phyloP scores from a whole-genome alignment of 345 rosid genomes.

The Ailanthus altissimus region DNA sequence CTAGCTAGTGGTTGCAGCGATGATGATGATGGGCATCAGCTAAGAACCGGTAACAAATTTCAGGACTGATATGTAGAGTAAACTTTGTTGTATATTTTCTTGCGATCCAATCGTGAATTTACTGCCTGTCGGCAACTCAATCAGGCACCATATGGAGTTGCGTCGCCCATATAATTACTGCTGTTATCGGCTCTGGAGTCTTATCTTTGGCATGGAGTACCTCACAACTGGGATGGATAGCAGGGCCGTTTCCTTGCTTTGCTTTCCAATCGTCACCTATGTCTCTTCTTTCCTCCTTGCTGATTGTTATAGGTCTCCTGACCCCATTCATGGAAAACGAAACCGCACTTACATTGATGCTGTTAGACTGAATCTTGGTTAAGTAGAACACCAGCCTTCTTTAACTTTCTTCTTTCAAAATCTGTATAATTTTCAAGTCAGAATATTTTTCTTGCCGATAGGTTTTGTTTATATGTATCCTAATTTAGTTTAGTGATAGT shows the following conservation, averaged over 20 bases:
- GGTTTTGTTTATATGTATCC: slow-evolving; percentile 4
- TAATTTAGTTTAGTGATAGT: slow-evolving; percentile 28
- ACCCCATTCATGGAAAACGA: slow-evolving; percentile 43
- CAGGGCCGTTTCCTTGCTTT: slow-evolving; percentile 50
- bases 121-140: slow-evolving; percentile 15
- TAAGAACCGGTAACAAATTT: slow-evolving; percentile 43
- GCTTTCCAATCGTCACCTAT: slow-evolving; percentile 52
- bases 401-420: not conserved
- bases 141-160: slow-evolving; percentile 59
- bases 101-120: slow-evolving; percentile 18
- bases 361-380: slow-evolving; percentile 47
- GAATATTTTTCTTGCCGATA: not conserved
- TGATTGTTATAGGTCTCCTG: slow-evolving; percentile 57
- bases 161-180: slow-evolving; percentile 53
- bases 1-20: slow-evolving; percentile 23
- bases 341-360: slow-evolving; percentile 48
- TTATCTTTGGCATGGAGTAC: slow-evolving; percentile 65
- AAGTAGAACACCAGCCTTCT: slow-evolving; percentile 1
- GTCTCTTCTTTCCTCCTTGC: slow-evolving; percentile 53
- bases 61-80: not conserved
- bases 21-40: slow-evolving; percentile 47
- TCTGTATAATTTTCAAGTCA: not conserved
- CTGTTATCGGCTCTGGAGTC: slow-evolving; percentile 54
- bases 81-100: not conserved
- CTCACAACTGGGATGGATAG: slow-evolving; percentile 76